Evolutionary conservation across 164 flowering plant genomes (phyloP), one percentile per base, ranked within the genome.

Genomic region (Cinnamomum micranthum): DNA sequence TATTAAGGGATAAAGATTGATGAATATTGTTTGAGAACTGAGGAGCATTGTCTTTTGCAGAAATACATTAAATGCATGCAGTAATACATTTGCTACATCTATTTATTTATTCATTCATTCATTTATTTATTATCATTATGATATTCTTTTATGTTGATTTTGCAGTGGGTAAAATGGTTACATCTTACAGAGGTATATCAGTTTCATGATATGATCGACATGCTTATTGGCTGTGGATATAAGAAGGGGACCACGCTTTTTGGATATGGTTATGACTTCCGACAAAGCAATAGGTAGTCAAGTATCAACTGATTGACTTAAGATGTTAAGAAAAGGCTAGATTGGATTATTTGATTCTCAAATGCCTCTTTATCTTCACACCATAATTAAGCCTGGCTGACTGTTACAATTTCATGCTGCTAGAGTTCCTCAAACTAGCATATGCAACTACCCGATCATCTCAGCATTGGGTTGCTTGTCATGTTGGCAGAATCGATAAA

Each of bases 181-280:
- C 92, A 88, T 73, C 33, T 92, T 80, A 76, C 79, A 17, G 92
- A 90, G 52, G 84, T 89, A 19, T 95, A 90, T 82, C 87, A 95
- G 77, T 95, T 89, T 75, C 99, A 95, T 83, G 93, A 89, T 71
- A 90, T 93, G 92, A 95, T 95, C 72, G 81, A 90, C 20, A 90
- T 90, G 95, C 97, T 95, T 71, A 80, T 93, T 75, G 80, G 72
- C 68, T 90, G 94, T 71, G 99, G 99, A 19, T 89, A 89, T 76
- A 81, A 88, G 87, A 92, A 93, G 76, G 99, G 97, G 71, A 87
- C 89, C 70, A 92, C 94, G 10, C 82, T 93, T 79, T 95, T 95
- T 78, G 99, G 99, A 75, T 92, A 78, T 84, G 97, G 95, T 72
- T 95, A 90, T 84, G 99, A 93, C 79, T 92, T 92, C 79, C 86